Evolutionary conservation across 2,329 filamentous ascomycete species (phyloP).

Genomic region (Verruconis gallopava): DNA sequence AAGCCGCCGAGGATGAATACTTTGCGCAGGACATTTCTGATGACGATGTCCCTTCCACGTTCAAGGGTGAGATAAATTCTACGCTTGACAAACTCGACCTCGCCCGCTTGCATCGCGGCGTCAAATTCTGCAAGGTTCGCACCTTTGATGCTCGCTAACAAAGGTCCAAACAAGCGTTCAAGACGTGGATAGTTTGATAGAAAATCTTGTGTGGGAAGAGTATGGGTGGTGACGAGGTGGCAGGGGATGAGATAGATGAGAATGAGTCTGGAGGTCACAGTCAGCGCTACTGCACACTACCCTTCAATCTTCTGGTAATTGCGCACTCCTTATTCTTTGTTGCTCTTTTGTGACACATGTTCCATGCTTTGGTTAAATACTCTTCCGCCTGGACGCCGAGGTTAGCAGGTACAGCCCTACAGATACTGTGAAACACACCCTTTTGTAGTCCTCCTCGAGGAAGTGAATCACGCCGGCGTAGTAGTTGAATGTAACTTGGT

Average conservation of each 20-base stretch:
- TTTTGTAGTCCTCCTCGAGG: conserved; percentile 80
- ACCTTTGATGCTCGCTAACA: conserved; percentile 65
- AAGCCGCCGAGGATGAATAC: conserved; percentile 79
- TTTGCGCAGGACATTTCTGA: conserved; percentile 84
- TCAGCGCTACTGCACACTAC: conserved; percentile 10
- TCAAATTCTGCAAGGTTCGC: conserved; percentile 81
- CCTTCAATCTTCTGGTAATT: no score
- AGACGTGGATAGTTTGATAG: conserved; percentile 65
- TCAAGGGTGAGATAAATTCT: conserved; percentile 93
- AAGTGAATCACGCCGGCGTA: conserved; percentile 91
- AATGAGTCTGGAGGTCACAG: conserved; percentile 51
- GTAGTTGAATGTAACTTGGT: conserved; percentile 92
- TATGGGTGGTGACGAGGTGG: conserved; percentile 75
- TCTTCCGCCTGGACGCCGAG: conserved; percentile 70
- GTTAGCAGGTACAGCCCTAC: no score
- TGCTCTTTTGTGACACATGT: conserved; percentile 62
- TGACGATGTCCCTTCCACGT: conserved; percentile 75
- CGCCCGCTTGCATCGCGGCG: conserved; percentile 61
- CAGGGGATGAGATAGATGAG: conserved; percentile 92
- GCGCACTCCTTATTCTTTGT: conserved; percentile 67
- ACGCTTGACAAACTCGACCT: conserved; percentile 85
- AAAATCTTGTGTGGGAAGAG: conserved; percentile 59
- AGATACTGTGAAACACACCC: conserved; percentile 37
- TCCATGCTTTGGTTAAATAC: conserved; percentile 67
- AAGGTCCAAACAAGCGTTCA: conserved; percentile 62